Evolutionary conservation across 1,284 basidiomycete genomes (phyloP), one percentile per base, ranked within the genome.

Genomic region (Pascua guehoae): DNA sequence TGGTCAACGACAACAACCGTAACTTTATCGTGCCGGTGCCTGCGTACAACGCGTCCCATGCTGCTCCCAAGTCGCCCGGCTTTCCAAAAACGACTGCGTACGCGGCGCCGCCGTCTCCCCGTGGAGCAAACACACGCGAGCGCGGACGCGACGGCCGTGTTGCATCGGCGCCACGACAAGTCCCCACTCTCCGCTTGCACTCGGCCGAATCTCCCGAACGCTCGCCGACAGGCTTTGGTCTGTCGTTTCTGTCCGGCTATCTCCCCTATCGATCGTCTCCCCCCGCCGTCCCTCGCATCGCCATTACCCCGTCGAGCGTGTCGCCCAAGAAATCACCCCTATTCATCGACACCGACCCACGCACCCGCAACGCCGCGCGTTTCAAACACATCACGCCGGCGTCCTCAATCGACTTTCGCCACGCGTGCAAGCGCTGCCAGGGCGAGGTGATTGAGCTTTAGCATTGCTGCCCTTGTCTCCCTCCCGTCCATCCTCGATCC

Each of bases 391-490:
- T 55, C 49, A 39, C 49, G 1, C 50, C 43, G 24, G 51, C 44
- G 8, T 51, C 52, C 37, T 49, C 56, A 17, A 41, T 71, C 32
- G 69, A 71, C 57, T 64, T 68, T 37, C 53, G 65, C 37, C 39
- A 56, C 49, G 57, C 61, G 47, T 71, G 69, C 54, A 53, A 49
- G 40, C 61, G 63, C n/a, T 71, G 69, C 50, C 46, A 51, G 4
- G 69, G 69, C 1, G 65, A 68, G 45, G 55, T 71, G 11, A 64
- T 71, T 16, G 65, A 69, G 51, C 56, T 71, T 40, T 68, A 60
- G 55, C 24, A 15, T 32, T 45, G 24, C 7, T 45, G 24, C 7
- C 24, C 24, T 32, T 32, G 24, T 3, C 24, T n/a, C 24, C 24
- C 24, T 32, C 24, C 24, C 7, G 24, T 32, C 24, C 4, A 32